phyloP scores from a whole-genome alignment of 371 early-diverging fungal species.

The Mucor irregularis region DNA sequence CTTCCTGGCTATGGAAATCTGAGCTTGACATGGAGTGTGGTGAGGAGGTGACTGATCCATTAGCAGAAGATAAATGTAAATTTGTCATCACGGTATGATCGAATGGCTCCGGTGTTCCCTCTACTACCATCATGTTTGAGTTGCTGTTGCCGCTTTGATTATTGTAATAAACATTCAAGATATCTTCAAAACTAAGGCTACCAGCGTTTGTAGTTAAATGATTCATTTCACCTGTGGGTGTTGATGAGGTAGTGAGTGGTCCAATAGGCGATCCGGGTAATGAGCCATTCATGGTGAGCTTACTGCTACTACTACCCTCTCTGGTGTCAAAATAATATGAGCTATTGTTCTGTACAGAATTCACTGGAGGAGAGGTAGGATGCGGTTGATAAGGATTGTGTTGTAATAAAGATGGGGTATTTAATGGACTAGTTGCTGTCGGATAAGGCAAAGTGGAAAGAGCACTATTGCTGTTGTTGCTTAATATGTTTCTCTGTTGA shows the following conservation, averaged over 20 bases:
- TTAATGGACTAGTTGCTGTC: background rate
- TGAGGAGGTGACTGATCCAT: slow-evolving; percentile 3
- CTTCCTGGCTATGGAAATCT: slow-evolving; percentile 20
- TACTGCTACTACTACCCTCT: slow-evolving; percentile 1
- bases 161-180: slow-evolving; percentile 23
- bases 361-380: slow-evolving; percentile 12
- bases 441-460: background rate
- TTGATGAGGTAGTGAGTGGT: slow-evolving; percentile 15
- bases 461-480: background rate
- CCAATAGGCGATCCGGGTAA: slow-evolving; percentile 13
- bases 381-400: slow-evolving; percentile 9
- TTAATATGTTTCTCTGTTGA: background rate
- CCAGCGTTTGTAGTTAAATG: slow-evolving; percentile 30
- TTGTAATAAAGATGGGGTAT: slow-evolving; percentile 9
- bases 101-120: slow-evolving; percentile 5
- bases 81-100: background rate
- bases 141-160: background rate
- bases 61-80: slow-evolving; percentile 5
- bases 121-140: too few species aligned
- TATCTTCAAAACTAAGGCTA: slow-evolving; percentile 31
- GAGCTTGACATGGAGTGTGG: slow-evolving; percentile 22
- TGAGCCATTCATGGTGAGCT: slow-evolving; percentile 10
- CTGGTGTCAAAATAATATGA: slow-evolving; percentile 6
- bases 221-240: background rate
- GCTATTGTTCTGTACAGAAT: slow-evolving; percentile 17